Evolutionary conservation across 1,139 yeast species (phyloP), one percentile per base, ranked within the genome.

Genomic region (Saccharomycopsis hybrid): DNA sequence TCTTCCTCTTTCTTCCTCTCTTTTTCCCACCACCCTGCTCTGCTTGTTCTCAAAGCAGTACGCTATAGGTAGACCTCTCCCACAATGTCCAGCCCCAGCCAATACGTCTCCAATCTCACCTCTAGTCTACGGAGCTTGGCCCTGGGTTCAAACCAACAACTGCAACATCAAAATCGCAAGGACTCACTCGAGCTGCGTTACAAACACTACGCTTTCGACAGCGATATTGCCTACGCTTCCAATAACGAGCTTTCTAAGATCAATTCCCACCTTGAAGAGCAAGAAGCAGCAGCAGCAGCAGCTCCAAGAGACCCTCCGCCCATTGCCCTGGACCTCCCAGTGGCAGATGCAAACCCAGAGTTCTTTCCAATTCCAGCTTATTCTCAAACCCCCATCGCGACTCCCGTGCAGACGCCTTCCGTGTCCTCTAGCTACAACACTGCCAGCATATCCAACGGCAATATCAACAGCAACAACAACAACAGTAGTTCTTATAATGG

Each of bases 351-450:
- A 7, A 47, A 47, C 33, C 53, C 53, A 5, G 53, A 44, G 8
- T 24, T 47, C 44, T 29, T 50, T n/a, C 35, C 49, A 3, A 46
- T 48, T 13, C 52, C 54, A n/a, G 51, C 48, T 8, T 51, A 51
- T 30, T 38, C 44, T 24, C 54, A 51, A 35, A 51, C 54, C 32
- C 54, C 54, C 3, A 32, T 51, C 30, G 41, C 44, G 5, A 51
- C 54, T 13, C 54, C 54, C 13, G 43, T 41, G 24, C 51, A 51
- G 36, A 51, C 48, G 4, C 52, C 54, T 7, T 51, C 52, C 5
- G 36, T 40, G 18, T 11, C 13, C 13, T 38, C 48, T n/a, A 49
- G 43, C 9, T 41, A 29, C 31, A 24, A 24, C 4, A 25, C n/a
- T 24, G 18, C 18, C 18, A 18, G 18, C 18, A 18, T 18, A 18